Base-by-base conservation (phyloP, 2,329 filamentous ascomycete species). In the Helotiales sp. region DNA sequence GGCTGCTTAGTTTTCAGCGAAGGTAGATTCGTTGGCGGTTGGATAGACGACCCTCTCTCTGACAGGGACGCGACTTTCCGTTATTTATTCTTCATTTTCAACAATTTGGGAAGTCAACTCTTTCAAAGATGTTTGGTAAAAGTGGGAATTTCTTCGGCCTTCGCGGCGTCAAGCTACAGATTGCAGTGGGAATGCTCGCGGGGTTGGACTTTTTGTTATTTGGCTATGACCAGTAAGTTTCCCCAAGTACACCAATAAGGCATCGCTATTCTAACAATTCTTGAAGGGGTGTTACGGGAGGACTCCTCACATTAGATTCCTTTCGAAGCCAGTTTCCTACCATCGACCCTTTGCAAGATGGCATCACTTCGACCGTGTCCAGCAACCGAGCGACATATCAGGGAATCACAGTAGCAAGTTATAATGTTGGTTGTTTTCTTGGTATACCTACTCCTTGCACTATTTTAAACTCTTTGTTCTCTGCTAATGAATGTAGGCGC, bases 131-230 rank as follows among this genome's bases (percentile, higher is more conserved):
- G 61, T 61, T 67, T 47, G 65, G 63, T 2, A 30, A 20, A 15
- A 30, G 64, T 26, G 50, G 52, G n/a, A 80, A 78, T 65, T 92
- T 85, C 75, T 87, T 91, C 72, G 90, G 91, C 78, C 84, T 92
- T 68, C 84, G 84, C 64, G 91, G 91, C 80, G 81, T 84, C 32
- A 79, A 80, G 77, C 86, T 93, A 70, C 91, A 90, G 80, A 84
- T 87, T 78, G 89, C 89, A 61, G 87, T 93, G 72, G 87, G 87
- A 69, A 79, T 88, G n/a, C 85, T 93, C 73, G 91, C 91, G 65
- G 91, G 90, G 74, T 86, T 89, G 58, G 90, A 92, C 78, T 92
- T 92, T 76, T 81, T 91, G 70, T 87, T 82, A 2, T 82, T 84
- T 59, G 83, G 83, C 22, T 84, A 84, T 73, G 83, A 85, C 65